These are phyloP conservation scores for Naumovozyma baii DNA, from an alignment of 805 yeast species.

Conservation along the genomic window DNA sequence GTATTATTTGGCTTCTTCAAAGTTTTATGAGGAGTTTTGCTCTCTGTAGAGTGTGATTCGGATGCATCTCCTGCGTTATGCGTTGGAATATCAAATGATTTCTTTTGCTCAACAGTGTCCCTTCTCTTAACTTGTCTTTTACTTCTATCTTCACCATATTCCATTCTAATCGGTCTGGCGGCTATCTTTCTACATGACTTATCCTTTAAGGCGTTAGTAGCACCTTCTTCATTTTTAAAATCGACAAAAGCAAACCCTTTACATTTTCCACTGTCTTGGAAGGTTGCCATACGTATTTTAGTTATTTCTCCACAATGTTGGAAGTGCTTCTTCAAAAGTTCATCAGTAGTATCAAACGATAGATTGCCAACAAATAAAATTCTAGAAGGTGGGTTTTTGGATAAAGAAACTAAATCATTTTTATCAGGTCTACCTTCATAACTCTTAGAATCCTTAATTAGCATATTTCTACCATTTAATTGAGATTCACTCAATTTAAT, in stretches of 20 bases:
- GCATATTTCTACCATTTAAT: conserved; percentile 74
- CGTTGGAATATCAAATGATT: conserved; percentile 17
- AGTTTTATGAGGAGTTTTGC: conserved; percentile 9
- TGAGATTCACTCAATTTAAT: conserved; percentile 59
- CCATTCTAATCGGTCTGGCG: conserved; percentile 72
- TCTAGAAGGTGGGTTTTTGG: conserved; percentile 80
- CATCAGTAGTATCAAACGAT: conserved; percentile 84
- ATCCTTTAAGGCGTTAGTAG: conserved; percentile 73
- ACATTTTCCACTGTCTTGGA: conserved; percentile 91
- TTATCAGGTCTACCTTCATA: conserved; percentile 81
- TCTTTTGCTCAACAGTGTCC: conserved; percentile 24
- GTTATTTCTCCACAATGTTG: conserved; percentile 84
- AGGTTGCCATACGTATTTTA: conserved; percentile 92
- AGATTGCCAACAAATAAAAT: conserved; percentile 88
- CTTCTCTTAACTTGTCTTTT: conserved; percentile 48
- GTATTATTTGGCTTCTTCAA: conserved; percentile 20
- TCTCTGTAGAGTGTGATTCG: background rate
- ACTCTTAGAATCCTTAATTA: conserved; percentile 72
- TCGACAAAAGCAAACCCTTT: conserved; percentile 94
- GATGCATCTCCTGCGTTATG: conserved; percentile 4
- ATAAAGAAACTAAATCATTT: conserved; percentile 36
- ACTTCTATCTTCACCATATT: conserved; percentile 91
- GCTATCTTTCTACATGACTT: conserved; percentile 55
- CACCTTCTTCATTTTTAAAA: conserved; percentile 69
- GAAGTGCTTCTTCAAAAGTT: conserved; percentile 67